phyloP scores from a whole-genome alignment of 805 yeast genomes.

The Nakazawaea pomicola region DNA sequence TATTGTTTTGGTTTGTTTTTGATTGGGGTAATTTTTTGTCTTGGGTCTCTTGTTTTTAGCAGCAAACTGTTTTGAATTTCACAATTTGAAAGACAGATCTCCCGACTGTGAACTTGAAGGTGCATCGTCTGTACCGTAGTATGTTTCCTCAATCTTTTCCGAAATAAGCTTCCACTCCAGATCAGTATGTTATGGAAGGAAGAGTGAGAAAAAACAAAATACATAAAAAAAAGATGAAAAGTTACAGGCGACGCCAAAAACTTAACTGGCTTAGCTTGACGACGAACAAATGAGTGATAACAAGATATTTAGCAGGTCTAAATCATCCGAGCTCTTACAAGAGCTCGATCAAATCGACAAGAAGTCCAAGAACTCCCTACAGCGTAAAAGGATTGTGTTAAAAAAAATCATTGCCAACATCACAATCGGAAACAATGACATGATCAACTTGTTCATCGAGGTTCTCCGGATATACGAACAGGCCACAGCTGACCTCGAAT shows the following conservation, averaged over 20 bases:
- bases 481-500: conserved; percentile 53
- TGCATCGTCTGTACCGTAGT: no score
- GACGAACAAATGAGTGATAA: conserved; percentile 15
- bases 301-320: conserved; percentile 16
- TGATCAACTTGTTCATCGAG: conserved; percentile 63
- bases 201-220: background rate
- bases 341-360: conserved; percentile 31
- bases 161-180: no score
- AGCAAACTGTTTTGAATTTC: no score
- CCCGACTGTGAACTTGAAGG: no score
- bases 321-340: conserved; percentile 25
- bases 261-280: no score
- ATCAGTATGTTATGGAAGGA: no score
- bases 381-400: conserved; percentile 43
- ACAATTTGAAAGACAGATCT: no score
- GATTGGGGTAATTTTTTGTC: no score
- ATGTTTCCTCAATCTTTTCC: no score
- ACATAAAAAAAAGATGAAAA: background rate
- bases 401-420: conserved; percentile 78
- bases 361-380: conserved; percentile 28
- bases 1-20: background rate
- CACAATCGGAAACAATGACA: conserved; percentile 76
- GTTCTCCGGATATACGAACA: conserved; percentile 45
- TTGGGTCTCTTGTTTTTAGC: no score
- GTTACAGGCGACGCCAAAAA: background rate